Base-by-base conservation (phyloP, 2,329 filamentous ascomycete genomes). In the Verruconis gallopava region DNA sequence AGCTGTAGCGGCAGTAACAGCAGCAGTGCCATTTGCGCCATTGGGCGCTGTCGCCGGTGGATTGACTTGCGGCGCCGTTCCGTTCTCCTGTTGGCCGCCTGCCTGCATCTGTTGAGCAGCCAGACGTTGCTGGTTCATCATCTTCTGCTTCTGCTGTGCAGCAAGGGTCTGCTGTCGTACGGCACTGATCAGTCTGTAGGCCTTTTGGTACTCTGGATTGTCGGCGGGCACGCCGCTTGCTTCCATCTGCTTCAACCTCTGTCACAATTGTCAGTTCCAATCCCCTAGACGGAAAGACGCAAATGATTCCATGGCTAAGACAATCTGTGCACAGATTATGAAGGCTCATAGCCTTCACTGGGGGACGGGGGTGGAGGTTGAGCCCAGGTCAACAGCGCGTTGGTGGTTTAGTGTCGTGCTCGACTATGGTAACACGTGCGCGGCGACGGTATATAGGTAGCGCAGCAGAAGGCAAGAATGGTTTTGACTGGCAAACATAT, bases 171-270 rank as follows among this genome's bases (percentile, higher is more conserved):
- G 68, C 48, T 75, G 73, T 51, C 85, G 81, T 42, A 94, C 74
- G 51, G 71, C 77, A 28, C 74, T 61, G 47, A 95, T 72, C 46
- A 93, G 77, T 47, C 81, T 77, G 42, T 85, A 79, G 21, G 79
- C 75, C 63, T 91, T 93, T 54, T 89, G 72, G 54, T 81, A 88
- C 58, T 96, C 88, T 36, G 89, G 89, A 54, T 96, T 86, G 44
- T 73, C 81, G 44, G 78, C 72, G 32, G 84, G 76, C 18, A 93
- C 80, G 51, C 88, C 88, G 53, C 80, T 73, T 43, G 83, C 75
- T 63, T 89, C 91, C 82, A 96, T 86, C 59, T 84, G 77, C 56
- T 83, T 81, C 22, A 42, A 36, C 4, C 19, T 44, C 37, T 44
- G 35, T 40, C 22, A 18, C 19, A 38, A 18, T 37, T 14, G 21